Percentiles rank a stretch among this genome's conserved stretches.
Conservation (phyloP, 805 yeast species). For the Ogataea pilisensis region DNA sequence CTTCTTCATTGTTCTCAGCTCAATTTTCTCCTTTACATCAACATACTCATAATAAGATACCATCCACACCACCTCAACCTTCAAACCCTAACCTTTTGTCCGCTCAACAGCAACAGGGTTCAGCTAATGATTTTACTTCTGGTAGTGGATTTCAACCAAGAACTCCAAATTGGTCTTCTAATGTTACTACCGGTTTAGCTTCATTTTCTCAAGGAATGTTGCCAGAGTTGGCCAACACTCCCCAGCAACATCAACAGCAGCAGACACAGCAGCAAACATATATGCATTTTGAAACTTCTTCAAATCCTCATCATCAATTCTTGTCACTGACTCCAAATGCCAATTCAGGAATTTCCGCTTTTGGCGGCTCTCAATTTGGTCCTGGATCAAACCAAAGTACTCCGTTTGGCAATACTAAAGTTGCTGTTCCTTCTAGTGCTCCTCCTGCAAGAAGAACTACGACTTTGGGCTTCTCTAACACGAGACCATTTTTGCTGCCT, state of each 20-base stretch:
- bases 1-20: conserved; percentile 21
- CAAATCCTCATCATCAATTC: conserved; percentile 13
- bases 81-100: conserved; percentile 15
- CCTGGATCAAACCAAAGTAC: conserved; percentile 14
- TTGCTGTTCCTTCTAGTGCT: conserved; percentile 19
- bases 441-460: conserved; percentile 22
- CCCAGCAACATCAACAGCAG: conserved; percentile 10
- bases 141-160: conserved; percentile 21
- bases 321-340: conserved; percentile 23
- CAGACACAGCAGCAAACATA: not conserved
- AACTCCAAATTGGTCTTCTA: conserved; percentile 35
- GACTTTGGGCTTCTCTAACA: conserved; percentile 14
- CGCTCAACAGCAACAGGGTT: conserved; percentile 12
- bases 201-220: conserved; percentile 18
- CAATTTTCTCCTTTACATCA: conserved; percentile 24
- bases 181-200: conserved; percentile 10
- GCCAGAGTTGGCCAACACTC: conserved; percentile 21
- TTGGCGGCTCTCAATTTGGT: conserved; percentile 14
- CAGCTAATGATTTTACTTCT: conserved; percentile 3
- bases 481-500: conserved; percentile 22
- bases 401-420: conserved; percentile 18
- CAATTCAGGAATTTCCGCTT: conserved; percentile 12
- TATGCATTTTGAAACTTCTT: conserved; percentile 7
- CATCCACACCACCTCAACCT: conserved; percentile 27
- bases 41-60: conserved; percentile 14